These are phyloP conservation scores for Ogataea zsoltii DNA, from an alignment of 805 yeast species.

Conservation along the genomic window DNA sequence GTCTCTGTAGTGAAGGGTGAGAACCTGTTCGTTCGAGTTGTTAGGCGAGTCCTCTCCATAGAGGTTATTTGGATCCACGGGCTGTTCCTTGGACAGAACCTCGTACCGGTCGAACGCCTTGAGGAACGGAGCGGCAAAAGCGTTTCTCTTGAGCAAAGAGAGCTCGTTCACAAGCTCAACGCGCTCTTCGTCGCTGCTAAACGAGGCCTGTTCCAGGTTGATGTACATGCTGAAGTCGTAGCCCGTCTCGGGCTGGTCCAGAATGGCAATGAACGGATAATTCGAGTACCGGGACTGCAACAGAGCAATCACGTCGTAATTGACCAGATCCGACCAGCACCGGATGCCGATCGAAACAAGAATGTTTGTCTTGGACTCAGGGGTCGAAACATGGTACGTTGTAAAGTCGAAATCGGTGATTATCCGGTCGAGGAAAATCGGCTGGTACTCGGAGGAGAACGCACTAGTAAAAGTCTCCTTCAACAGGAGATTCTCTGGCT, in stretches of 20 bases:
- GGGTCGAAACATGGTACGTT: slow-evolving; percentile 89
- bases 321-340: slow-evolving; percentile 71
- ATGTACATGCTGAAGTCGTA: slow-evolving; percentile 78
- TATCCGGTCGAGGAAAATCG: slow-evolving; percentile 72
- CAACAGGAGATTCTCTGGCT: slow-evolving; percentile 79
- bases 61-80: slow-evolving; percentile 41
- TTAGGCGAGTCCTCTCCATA: slow-evolving; percentile 41
- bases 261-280: slow-evolving; percentile 37
- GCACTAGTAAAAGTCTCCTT: slow-evolving; percentile 79
- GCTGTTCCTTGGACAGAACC: slow-evolving; percentile 49
- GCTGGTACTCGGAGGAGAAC: slow-evolving; percentile 47
- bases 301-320: slow-evolving; percentile 62
- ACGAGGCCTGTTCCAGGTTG: slow-evolving; percentile 41
- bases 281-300: slow-evolving; percentile 53
- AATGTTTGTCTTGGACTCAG: slow-evolving; percentile 65
- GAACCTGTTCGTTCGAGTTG: slow-evolving; percentile 52
- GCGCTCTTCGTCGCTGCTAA: slow-evolving; percentile 46
- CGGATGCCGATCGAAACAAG: slow-evolving; percentile 71
- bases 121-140: slow-evolving; percentile 92
- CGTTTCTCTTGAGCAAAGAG: slow-evolving; percentile 77
- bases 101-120: slow-evolving; percentile 81
- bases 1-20: slow-evolving; percentile 83
- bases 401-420: slow-evolving; percentile 96
- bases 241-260: slow-evolving; percentile 63
- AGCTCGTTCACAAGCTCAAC: slow-evolving; percentile 59